Evolutionary conservation across 768 basidiomycete genomes (phyloP).

Genomic region (Porphyrellus cyaneotinctus): DNA sequence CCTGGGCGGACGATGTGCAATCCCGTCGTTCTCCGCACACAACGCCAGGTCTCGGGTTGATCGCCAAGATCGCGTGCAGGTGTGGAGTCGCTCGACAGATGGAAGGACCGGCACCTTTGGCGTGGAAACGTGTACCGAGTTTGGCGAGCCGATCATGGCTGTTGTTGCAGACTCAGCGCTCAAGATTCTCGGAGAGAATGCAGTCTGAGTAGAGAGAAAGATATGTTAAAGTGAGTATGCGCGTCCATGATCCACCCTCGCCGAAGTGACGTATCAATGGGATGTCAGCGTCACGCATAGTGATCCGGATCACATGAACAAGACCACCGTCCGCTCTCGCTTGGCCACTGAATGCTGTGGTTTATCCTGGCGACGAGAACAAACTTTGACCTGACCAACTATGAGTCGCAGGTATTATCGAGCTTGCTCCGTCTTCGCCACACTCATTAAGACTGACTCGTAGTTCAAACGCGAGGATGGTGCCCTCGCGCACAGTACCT

Average conservation of each 20-base stretch:
- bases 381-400: too few species aligned
- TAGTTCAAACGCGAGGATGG: too few species aligned
- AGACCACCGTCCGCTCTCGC: background rate
- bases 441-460: too few species aligned
- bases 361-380: too few species aligned
- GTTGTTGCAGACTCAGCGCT: conserved; percentile 10
- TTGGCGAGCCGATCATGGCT: conserved; percentile 5
- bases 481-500: too few species aligned
- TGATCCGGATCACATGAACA: background rate
- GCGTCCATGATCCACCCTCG: background rate
- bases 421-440: too few species aligned
- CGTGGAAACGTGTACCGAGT: background rate
- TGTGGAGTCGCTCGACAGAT: conserved; percentile 6
- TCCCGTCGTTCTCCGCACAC: background rate
- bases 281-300: background rate
- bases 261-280: background rate
- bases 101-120: conserved; percentile 4
- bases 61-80: background rate
- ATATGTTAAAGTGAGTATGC: background rate
- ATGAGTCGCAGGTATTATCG: too few species aligned
- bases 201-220: background rate
- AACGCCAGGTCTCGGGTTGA: background rate
- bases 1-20: background rate
- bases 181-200: background rate
- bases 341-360: background rate